phyloP scores from a whole-genome alignment of 2,329 filamentous ascomycete species.

The Zopfia rhizophila region DNA sequence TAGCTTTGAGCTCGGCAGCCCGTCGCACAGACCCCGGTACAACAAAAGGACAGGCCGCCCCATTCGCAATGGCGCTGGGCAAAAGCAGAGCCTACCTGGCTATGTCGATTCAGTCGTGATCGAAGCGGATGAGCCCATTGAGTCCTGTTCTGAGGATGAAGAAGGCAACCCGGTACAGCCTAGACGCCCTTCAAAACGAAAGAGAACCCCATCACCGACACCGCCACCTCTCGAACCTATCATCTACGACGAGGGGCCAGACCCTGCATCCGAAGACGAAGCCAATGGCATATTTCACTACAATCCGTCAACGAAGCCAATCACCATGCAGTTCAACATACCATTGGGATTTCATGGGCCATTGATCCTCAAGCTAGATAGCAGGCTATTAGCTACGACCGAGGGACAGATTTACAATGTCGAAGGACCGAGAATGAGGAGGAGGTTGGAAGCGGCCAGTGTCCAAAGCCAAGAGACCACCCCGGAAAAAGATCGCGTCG shows the following conservation, averaged over 20 bases:
- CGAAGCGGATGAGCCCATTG: slow-evolving; percentile 44
- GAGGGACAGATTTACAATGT: slow-evolving; percentile 28
- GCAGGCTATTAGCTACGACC: slow-evolving; percentile 26
- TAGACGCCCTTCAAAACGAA: slow-evolving; percentile 46
- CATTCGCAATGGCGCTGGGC: slow-evolving; percentile 54
- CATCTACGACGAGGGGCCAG: slow-evolving; percentile 40
- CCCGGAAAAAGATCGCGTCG: background rate
- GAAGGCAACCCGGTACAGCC: slow-evolving; percentile 37
- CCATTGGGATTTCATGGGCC: slow-evolving; percentile 58
- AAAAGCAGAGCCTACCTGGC: slow-evolving; percentile 44
- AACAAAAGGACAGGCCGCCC: slow-evolving; percentile 56
- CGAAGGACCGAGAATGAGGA: slow-evolving; percentile 19
- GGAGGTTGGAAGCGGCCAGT: slow-evolving; percentile 14
- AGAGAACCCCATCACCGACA: slow-evolving; percentile 46
- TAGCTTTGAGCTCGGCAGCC: slow-evolving; percentile 45
- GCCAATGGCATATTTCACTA: slow-evolving; percentile 22
- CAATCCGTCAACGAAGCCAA: slow-evolving; percentile 31
- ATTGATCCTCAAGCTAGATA: slow-evolving; percentile 55
- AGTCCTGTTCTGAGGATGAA: slow-evolving; percentile 41
- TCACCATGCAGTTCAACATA: slow-evolving; percentile 59
- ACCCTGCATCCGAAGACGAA: slow-evolving; percentile 42
- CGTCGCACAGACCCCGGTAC: slow-evolving; percentile 42
- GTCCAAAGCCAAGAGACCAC: slow-evolving; percentile 3
- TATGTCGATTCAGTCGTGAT: slow-evolving; percentile 54
- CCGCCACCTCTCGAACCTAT: slow-evolving; percentile 48